Evolutionary conservation across 495 filamentous ascomycete genomes (phyloP).

Genomic region (Neurospora tetraspora): DNA sequence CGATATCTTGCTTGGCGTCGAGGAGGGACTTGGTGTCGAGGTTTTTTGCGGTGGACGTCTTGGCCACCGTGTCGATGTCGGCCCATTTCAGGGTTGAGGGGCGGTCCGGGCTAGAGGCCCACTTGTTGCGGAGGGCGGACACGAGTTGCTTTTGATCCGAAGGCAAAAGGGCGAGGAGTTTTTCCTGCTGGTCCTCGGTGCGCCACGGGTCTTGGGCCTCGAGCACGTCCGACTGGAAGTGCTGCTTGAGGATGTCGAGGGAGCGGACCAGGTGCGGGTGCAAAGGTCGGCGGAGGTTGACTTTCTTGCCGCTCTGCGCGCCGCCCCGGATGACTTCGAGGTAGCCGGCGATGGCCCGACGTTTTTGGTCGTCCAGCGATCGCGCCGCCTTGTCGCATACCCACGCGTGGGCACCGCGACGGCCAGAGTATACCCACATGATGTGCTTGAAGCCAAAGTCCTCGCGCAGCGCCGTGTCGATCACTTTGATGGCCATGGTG

Average conservation of each 20-base stretch:
- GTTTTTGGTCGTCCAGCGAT: slow-evolving; percentile 69
- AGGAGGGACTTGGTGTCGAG: slow-evolving; percentile 55
- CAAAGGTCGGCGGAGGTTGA: slow-evolving; percentile 73
- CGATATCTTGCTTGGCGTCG: slow-evolving; percentile 89
- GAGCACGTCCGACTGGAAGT: slow-evolving; percentile 76
- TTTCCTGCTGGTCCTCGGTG: slow-evolving; percentile 52
- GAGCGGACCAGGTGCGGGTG: slow-evolving; percentile 86
- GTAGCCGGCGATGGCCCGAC: slow-evolving; percentile 76
- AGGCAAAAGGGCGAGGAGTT: slow-evolving; percentile 68
- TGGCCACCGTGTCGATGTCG: slow-evolving; percentile 80
- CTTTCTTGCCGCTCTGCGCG: slow-evolving; percentile 73
- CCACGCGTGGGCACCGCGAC: slow-evolving; percentile 95
- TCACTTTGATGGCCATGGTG: slow-evolving; percentile 91
- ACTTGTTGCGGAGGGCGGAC: slow-evolving; percentile 74
- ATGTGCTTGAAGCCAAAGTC: slow-evolving; percentile 96
- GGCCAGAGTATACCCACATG: slow-evolving; percentile 95
- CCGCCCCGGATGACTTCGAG: slow-evolving; percentile 80
- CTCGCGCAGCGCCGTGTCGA: slow-evolving; percentile 75
- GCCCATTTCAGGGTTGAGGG: slow-evolving; percentile 74
- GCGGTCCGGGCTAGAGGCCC: slow-evolving; percentile 70
- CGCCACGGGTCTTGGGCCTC: slow-evolving; percentile 79
- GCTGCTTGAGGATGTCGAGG: slow-evolving; percentile 63
- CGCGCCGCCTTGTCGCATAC: slow-evolving; percentile 88
- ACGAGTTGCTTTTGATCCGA: slow-evolving; percentile 51
- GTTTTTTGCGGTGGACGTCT: slow-evolving; percentile 50